Base-by-base conservation (phyloP, 345 rosid genomes). In the Arabis hirsuta region DNA sequence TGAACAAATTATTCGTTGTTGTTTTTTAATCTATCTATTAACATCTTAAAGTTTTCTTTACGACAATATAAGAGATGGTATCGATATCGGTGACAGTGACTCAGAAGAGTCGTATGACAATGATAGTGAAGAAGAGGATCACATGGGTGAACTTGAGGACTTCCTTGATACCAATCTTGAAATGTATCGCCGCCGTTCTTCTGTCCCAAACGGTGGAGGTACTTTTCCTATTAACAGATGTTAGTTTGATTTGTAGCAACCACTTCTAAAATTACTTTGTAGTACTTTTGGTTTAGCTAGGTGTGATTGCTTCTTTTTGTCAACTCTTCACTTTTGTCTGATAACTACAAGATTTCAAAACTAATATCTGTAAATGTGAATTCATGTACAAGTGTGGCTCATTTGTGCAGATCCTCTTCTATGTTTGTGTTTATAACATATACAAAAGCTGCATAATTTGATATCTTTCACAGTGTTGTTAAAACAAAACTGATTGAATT, bases 171-270 rank as follows among this genome's bases (percentile, higher is more conserved):
- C 75, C 22, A 81, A 79, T 51, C 36, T 69, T 61, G 86, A 82
- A 11, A 48, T 76, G 62, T 79, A 65, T 14, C 48, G 74, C 36
- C 36, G 4, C 13, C 34, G 32, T 73, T 72, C 87, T 55, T 75
- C 83, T 70, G 80, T 73, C 36, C 91, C 82, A 13, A 96, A 83
- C 9, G 86, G 87, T n/a, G 88, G 97, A 84, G 99, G 99, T 92
- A 84, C 52, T 27, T 54, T 68, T 43, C 52, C 31, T 39, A 31
- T 50, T 16, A n/a, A 0, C 6, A 29, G n/a, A n/a, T n/a, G n/a
- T n/a, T n/a, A n/a, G n/a, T n/a, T n/a, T n/a, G 6, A 27, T 39
- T 27, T 57, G 53, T 11, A 63, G 63, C 12, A 4, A 11, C 20
- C 32, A 7, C 6, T 61, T 61, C 7, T 6, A 32, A 31, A 12